Base-by-base conservation (phyloP, 768 basidiomycete species). In the Inosperma sp. region DNA sequence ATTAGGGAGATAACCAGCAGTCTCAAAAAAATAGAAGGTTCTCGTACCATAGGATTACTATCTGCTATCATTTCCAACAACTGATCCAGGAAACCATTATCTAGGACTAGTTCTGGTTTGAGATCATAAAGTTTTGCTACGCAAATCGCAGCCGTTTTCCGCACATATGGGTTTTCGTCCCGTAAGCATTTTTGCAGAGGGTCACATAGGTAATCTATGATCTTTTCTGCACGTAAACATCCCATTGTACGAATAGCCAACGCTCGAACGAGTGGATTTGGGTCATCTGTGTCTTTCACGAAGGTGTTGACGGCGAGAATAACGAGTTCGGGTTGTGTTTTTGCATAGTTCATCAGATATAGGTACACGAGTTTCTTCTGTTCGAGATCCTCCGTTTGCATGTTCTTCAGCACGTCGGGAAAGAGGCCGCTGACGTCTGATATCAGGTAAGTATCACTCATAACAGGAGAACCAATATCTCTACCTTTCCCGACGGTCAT, bases 351-450 rank as follows among this genome's bases (percentile, higher is more conserved):
- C 89, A 98, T 97, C 52, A 99, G 83, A 68, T 97, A 97, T 19
- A 96, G 81, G 62, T 96, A 98, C n/a, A 98, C 96, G 27, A 99
- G 87, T 71, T 99, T 98, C 82, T 98, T 99, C 73, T 98, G 96
- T 68, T 99, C 96, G 48, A 99, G 81, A 67, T 98, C 95, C 45
- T 99, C 95, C 21, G 96, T 98, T 72, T 98, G 95, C 94, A 93
- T 96, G 71, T 97, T 97, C 79, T 96, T 96, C 63, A 99, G 83
- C 25, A 98, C 95, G 70, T 98, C 93, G 7, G 95, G 94, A 65
- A 98, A 97, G 58, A 98, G 81, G 17, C 94, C 93, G 62, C 86
- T 88, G 70, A 93, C 88, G 69, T 92, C 88, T 88, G 5, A 35
- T 29, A 33, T 47, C 42, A 36, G 34, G 52, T 48, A 48, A 29